phyloP scores from a whole-genome alignment of 164 flowering plant genomes.

The Chimonanthus salicifolius region DNA sequence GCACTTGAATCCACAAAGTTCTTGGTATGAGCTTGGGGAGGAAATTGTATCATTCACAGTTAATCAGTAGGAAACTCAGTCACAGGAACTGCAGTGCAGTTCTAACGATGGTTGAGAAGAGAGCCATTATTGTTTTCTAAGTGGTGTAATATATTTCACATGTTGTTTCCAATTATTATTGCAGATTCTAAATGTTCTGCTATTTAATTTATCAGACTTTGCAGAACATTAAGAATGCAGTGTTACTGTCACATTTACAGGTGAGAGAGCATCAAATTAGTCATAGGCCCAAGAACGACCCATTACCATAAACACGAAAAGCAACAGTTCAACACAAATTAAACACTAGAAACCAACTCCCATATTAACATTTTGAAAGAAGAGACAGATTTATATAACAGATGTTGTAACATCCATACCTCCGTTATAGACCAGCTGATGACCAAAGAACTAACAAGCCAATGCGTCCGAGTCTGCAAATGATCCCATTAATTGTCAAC shows the following conservation, averaged over 20 bases:
- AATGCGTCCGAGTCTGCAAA: conserved; percentile 34
- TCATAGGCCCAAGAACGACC: not conserved
- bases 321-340: not conserved
- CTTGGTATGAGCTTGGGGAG: too few species aligned
- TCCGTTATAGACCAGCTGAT: conserved; percentile 82
- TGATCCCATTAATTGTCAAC: not conserved
- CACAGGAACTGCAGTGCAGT: not conserved
- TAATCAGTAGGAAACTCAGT: not conserved
- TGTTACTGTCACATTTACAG: too few species aligned
- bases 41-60: not conserved
- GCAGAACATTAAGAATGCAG: too few species aligned
- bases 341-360: not conserved
- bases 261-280: too few species aligned
- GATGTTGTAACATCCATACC: not conserved
- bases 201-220: not conserved
- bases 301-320: not conserved
- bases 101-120: not conserved
- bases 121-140: not conserved
- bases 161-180: not conserved
- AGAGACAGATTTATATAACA: not conserved
- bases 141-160: not conserved
- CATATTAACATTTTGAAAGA: not conserved
- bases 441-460: conserved; percentile 74
- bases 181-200: not conserved
- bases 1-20: too few species aligned